Base-by-base conservation (phyloP, 2,329 filamentous ascomycete genomes). In the Colletotrichum navitas region DNA sequence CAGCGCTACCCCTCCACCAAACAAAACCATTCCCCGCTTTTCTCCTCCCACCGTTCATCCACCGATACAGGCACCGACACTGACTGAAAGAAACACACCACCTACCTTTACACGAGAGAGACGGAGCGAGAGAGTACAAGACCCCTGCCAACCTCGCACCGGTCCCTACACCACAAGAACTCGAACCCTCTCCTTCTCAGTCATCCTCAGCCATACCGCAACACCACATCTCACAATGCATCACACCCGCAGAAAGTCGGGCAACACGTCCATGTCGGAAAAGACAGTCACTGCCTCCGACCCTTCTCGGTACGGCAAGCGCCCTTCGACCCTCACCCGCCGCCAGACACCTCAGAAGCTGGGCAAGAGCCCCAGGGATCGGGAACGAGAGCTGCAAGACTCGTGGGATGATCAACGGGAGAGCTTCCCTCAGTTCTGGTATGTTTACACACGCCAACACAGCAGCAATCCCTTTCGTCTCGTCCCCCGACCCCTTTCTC, bases 371-470 rank as follows among this genome's bases (percentile, higher is more conserved):
- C 82, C 85, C 14, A 84, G 84, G 66, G 85, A 88, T 59, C 82
- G 85, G 34, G 86, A 89, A 75, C 83, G 82, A 71, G 84, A 88
- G 73, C 81, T 82, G 77, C 83, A 86, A 69, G 85, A 87, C 45
- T 84, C 83, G 78, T 88, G 83, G 78, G 85, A 88, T 64, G 86
- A 90, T 66, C 88, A 90, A 76, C 83, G 88, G 66, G 89, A 91
- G 77, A 89, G 86, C 79, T 91, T 91, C 74, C 89, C 89, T 29
- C 89, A 91, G 78, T 91, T 85, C 77, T 91, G 89, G 89, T 91
- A 85, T 69, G 88, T 86, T 68, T 74, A 65, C 55, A 47, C n/a
- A 12, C 45, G 5, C 45, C 6, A 21, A 63, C 68, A 69, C 55
- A 32, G 69, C 63, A 52, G 11, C 21, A n/a, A 45, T 51, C 32